Percentiles rank a stretch among this genome's conserved stretches.
Conservation (phyloP, 1,284 basidiomycete species). For the Ceratobasidium sp. region DNA sequence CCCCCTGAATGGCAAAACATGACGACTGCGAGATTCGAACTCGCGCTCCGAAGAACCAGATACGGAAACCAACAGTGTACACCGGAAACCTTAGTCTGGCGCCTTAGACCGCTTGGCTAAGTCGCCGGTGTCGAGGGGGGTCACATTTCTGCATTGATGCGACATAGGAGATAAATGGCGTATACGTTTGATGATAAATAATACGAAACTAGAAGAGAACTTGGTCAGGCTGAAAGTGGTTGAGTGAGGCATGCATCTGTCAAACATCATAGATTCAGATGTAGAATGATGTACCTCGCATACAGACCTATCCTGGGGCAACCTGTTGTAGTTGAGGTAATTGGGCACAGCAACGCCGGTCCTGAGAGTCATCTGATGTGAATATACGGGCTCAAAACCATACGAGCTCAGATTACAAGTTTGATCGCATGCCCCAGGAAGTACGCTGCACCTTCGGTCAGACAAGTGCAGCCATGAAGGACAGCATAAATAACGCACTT, state of each 20-base stretch:
- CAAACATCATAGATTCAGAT: too few relatives aligned
- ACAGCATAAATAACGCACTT: background rate
- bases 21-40: slow-evolving; percentile 50
- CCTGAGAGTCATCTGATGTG: background rate
- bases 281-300: too few relatives aligned
- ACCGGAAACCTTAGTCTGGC: slow-evolving; percentile 37
- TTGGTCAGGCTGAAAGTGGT: too few relatives aligned
- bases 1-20: too few relatives aligned
- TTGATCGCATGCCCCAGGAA: slow-evolving; percentile 35
- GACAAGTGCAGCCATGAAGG: too few relatives aligned
- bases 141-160: too few relatives aligned
- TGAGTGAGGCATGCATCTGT: too few relatives aligned
- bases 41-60: slow-evolving; percentile 48
- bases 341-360: background rate
- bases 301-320: background rate
- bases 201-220: too few relatives aligned
- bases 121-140: too few relatives aligned
- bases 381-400: background rate
- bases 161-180: too few relatives aligned
- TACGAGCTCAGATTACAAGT: slow-evolving; percentile 9
- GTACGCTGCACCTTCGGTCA: slow-evolving; percentile 22
- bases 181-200: too few relatives aligned
- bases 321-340: background rate
- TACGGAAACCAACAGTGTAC: too few relatives aligned
- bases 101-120: slow-evolving; percentile 46